Conservation (phyloP, 2,329 filamentous ascomycete genomes). For the Trichoderma asperellum region DNA sequence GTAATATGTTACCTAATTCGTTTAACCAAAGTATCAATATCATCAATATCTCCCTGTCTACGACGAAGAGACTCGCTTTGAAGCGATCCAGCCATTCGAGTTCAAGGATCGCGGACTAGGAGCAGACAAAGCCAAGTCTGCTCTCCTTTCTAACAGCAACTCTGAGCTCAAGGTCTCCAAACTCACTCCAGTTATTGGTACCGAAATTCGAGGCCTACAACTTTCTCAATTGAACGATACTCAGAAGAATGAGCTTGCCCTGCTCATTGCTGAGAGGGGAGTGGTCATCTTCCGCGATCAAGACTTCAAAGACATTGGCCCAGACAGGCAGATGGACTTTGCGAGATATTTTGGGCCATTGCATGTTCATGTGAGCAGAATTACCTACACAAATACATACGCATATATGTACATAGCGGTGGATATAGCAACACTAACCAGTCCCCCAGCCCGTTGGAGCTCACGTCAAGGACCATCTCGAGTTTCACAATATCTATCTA, state of each 20-base stretch:
- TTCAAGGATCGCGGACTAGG: slow-evolving; percentile 43
- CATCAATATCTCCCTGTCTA: slow-evolving; percentile 21
- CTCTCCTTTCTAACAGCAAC: slow-evolving; percentile 40
- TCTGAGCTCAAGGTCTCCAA: slow-evolving; percentile 44
- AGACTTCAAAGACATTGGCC: slow-evolving; percentile 41
- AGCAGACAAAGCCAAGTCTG: slow-evolving; percentile 51
- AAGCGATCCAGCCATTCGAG: slow-evolving; percentile 21
- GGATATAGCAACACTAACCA: not conserved
- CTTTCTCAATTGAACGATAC: slow-evolving; percentile 49
- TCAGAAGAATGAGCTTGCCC: slow-evolving; percentile 56
- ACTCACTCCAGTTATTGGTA: slow-evolving; percentile 51
- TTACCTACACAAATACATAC: not conserved
- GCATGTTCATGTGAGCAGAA: slow-evolving; percentile 10
- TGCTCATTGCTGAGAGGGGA: slow-evolving; percentile 51
- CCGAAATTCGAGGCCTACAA: slow-evolving; percentile 46
- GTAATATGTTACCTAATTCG: not conserved
- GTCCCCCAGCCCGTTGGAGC: slow-evolving; percentile 16
- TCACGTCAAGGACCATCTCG: slow-evolving; percentile 19
- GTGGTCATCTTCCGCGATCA: slow-evolving; percentile 55
- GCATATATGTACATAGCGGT: not conserved
- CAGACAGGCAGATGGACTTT: slow-evolving; percentile 20
- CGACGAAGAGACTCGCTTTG: slow-evolving; percentile 24
- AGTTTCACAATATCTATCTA: slow-evolving; percentile 26
- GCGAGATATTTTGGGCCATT: slow-evolving; percentile 21
- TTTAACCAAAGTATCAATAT: slow-evolving; percentile 4